phyloP scores from a whole-genome alignment of 2,329 filamentous ascomycete genomes.

The Hypoxylon sp. region DNA sequence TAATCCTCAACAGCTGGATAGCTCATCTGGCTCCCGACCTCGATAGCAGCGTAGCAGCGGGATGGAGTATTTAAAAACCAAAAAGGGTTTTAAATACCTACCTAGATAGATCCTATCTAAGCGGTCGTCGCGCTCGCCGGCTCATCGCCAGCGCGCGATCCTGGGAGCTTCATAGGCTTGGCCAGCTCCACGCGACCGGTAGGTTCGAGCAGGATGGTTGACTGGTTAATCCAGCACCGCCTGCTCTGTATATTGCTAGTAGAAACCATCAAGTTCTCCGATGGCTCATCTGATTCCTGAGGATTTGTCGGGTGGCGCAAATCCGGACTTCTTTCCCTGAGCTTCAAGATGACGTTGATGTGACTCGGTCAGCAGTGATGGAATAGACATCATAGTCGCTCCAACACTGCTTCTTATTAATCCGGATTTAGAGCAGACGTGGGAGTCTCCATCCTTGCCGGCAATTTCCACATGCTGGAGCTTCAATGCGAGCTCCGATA shows the following conservation, averaged over 20 bases:
- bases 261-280: background rate
- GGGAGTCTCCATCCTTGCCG: conserved; percentile 12
- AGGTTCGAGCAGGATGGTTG: background rate
- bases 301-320: conserved; percentile 7
- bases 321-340: conserved; percentile 42
- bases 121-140: background rate
- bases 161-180: background rate
- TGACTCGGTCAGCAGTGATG: conserved; percentile 32
- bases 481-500: conserved; percentile 29
- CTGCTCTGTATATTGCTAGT: background rate
- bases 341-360: conserved; percentile 34
- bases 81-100: background rate
- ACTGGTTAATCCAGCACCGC: background rate
- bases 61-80: background rate
- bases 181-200: background rate
- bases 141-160: background rate
- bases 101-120: conserved; percentile 4
- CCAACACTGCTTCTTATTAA: conserved; percentile 23
- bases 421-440: conserved; percentile 11
- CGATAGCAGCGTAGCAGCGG: background rate
- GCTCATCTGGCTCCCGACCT: background rate
- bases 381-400: conserved; percentile 24
- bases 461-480: conserved; percentile 27
- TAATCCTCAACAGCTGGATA: background rate
- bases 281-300: background rate